These are phyloP conservation scores for Colletotrichum aenigma DNA, from an alignment of 2,329 filamentous ascomycete genomes.

Conservation along the genomic window DNA sequence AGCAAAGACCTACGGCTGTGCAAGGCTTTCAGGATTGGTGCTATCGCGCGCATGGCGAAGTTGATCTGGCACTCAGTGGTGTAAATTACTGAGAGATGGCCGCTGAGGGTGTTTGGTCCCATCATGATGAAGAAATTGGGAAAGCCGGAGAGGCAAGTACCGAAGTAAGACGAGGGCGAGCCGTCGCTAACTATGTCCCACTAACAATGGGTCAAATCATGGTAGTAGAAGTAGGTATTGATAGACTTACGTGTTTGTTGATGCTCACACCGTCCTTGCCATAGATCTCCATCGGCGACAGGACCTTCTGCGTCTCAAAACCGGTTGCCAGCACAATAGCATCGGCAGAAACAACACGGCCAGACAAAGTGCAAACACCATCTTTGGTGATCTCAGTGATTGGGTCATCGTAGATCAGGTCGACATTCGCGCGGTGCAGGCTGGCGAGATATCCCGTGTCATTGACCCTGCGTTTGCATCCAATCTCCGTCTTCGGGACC, in stretches of 20 bases:
- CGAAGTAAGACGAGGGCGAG: not conserved
- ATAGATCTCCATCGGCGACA: not conserved
- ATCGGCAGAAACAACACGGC: not conserved
- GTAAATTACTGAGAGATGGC: not conserved
- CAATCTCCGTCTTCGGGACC: constrained; percentile 34
- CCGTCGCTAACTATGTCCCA: not conserved
- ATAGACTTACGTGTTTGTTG: not conserved
- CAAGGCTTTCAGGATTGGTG: not conserved
- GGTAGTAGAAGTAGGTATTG: not conserved
- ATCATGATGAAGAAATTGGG: not conserved
- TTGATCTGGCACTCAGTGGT: not conserved
- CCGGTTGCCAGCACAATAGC: not conserved
- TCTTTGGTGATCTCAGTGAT: constrained; percentile 26
- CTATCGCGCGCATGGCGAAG: not conserved
- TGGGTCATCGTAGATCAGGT: constrained; percentile 26
- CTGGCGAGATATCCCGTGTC: constrained; percentile 35
- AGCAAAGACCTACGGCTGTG: not conserved
- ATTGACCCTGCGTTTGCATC: constrained; percentile 38
- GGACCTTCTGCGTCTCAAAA: not conserved
- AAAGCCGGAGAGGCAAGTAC: not conserved
- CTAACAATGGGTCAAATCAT: not conserved
- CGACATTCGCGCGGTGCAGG: constrained; percentile 31
- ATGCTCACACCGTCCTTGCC: not conserved
- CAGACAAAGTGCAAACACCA: constrained; percentile 16
- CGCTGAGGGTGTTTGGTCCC: not conserved